A percentile compares a stretch with the other conserved stretches of the same genome.
Evolutionary conservation across 805 yeast species (phyloP).

Genomic region (Kregervanrija fluxuum): DNA sequence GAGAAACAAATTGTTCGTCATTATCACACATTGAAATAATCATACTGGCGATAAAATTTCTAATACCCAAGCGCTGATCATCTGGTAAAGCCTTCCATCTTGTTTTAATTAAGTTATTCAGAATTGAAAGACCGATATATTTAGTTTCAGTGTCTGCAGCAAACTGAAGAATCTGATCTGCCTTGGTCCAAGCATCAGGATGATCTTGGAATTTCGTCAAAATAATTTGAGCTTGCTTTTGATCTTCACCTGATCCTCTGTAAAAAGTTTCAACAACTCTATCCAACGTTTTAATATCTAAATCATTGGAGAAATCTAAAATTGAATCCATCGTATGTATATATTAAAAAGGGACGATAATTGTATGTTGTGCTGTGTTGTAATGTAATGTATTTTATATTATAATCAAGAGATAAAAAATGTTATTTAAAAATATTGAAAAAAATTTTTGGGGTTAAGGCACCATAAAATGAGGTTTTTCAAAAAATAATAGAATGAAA

Average conservation of each 20-base stretch:
- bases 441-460: too few relatives aligned
- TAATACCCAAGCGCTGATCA: constrained; percentile 84
- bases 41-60: constrained; percentile 92
- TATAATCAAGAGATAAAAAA: too few relatives aligned
- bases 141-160: constrained; percentile 81
- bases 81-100: constrained; percentile 91
- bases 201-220: constrained; percentile 83
- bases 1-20: constrained; percentile 59
- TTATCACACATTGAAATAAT: constrained; percentile 85
- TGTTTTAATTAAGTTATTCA: constrained; percentile 84
- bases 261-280: constrained; percentile 80
- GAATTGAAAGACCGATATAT: constrained; percentile 82
- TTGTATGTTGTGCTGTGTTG: too few relatives aligned
- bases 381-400: too few relatives aligned
- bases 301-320: constrained; percentile 77
- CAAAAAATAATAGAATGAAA: too few relatives aligned
- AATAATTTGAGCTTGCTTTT: constrained; percentile 62
- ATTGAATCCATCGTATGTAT: constrained; percentile 63
- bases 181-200: constrained; percentile 93
- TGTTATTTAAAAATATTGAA: too few relatives aligned
- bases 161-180: constrained; percentile 78
- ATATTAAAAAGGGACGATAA: not conserved
- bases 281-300: constrained; percentile 76
- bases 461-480: too few relatives aligned
- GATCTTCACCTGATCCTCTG: constrained; percentile 68